A percentile compares a stretch with the other conserved stretches of the same genome.
phyloP scores from a whole-genome alignment of 495 filamentous ascomycete species.

The Annulohypoxylon bovei region DNA sequence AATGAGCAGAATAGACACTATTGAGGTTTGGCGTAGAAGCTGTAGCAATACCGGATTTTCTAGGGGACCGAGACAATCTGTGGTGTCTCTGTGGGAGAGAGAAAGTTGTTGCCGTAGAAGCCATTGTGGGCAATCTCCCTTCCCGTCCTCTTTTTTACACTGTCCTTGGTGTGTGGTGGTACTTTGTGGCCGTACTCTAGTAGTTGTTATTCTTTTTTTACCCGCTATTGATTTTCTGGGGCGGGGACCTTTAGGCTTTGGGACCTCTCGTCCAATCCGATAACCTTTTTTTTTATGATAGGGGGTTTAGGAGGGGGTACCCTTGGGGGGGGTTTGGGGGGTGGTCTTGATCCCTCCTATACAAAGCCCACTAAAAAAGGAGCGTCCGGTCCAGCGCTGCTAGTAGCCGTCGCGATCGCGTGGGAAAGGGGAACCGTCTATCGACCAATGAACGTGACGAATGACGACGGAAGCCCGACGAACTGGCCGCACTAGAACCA shows the following conservation, averaged over 20 bases:
- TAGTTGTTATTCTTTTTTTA: conserved; percentile 33
- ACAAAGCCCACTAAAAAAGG: conserved; percentile 28
- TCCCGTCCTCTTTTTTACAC: conserved; percentile 25
- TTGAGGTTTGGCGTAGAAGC: conserved; percentile 69
- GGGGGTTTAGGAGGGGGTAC: neutral
- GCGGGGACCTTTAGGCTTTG: conserved; percentile 16
- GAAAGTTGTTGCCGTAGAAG: conserved; percentile 43
- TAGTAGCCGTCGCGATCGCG: conserved; percentile 31
- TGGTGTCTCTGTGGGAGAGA: conserved; percentile 35
- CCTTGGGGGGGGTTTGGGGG: neutral
- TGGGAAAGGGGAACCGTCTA: conserved; percentile 30
- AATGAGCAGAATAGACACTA: conserved; percentile 56
- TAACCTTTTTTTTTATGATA: neutral
- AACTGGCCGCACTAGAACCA: conserved; percentile 27
- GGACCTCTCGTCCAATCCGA: conserved; percentile 26
- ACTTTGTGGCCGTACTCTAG: neutral
- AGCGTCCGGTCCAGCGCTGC: conserved; percentile 18
- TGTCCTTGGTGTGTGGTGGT: conserved; percentile 21
- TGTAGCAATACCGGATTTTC: conserved; percentile 59
- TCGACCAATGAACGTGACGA: conserved; percentile 22
- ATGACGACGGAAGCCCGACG: conserved; percentile 8
- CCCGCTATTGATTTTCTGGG: conserved; percentile 41
- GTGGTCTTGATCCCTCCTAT: conserved; percentile 23
- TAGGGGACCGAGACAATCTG: conserved; percentile 43
- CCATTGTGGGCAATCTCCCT: conserved; percentile 43